A percentile compares a stretch with the other conserved stretches of the same genome.
Evolutionary conservation across 352 stramenopile genomes (phyloP).

Genomic region (Phytopythium oedochilum): DNA sequence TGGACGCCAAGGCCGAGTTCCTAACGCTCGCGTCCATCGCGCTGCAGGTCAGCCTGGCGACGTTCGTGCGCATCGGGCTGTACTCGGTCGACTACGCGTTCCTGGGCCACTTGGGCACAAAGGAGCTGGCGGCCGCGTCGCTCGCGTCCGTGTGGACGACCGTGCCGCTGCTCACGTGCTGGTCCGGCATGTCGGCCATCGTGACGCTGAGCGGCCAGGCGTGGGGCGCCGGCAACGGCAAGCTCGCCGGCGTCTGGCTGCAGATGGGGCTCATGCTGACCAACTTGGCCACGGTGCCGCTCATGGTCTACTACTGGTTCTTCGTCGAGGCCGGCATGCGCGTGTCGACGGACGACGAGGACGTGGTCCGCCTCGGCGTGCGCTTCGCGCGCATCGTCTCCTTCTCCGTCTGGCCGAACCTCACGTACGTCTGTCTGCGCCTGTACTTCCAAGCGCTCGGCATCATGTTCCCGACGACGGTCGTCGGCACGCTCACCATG

Average conservation of each 20-base stretch:
- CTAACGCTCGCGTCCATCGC: slow-evolving; percentile 68
- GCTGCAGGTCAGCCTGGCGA: slow-evolving; percentile 74
- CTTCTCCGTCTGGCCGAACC: slow-evolving; percentile 72
- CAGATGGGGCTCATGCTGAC: slow-evolving; percentile 60
- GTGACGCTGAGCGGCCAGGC: slow-evolving; percentile 78
- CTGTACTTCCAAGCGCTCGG: slow-evolving; percentile 85
- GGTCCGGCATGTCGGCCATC: slow-evolving; percentile 61
- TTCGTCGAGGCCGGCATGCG: slow-evolving; percentile 50
- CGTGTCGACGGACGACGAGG: slow-evolving; percentile 51
- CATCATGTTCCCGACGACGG: slow-evolving; percentile 68
- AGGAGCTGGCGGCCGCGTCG: slow-evolving; percentile 67
- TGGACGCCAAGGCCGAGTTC: slow-evolving; percentile 60
- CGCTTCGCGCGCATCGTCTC: slow-evolving; percentile 76
- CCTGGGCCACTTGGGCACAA: slow-evolving; percentile 67
- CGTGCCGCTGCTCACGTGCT: slow-evolving; percentile 64
- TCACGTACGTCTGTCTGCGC: slow-evolving; percentile 71
- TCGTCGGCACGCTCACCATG: slow-evolving; percentile 67
- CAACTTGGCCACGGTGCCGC: slow-evolving; percentile 35
- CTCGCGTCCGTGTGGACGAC: slow-evolving; percentile 73
- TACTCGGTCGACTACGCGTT: slow-evolving; percentile 78
- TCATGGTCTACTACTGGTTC: slow-evolving; percentile 65
- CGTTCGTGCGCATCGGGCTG: slow-evolving; percentile 69
- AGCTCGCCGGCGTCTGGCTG: slow-evolving; percentile 65
- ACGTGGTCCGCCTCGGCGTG: slow-evolving; percentile 60
- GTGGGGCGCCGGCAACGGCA: slow-evolving; percentile 62